A percentile compares a stretch with the other conserved stretches of the same genome.
These are phyloP conservation scores for Cladorrhinum sp. DNA, from an alignment of 2,329 filamentous ascomycete genomes.

Conservation along the genomic window DNA sequence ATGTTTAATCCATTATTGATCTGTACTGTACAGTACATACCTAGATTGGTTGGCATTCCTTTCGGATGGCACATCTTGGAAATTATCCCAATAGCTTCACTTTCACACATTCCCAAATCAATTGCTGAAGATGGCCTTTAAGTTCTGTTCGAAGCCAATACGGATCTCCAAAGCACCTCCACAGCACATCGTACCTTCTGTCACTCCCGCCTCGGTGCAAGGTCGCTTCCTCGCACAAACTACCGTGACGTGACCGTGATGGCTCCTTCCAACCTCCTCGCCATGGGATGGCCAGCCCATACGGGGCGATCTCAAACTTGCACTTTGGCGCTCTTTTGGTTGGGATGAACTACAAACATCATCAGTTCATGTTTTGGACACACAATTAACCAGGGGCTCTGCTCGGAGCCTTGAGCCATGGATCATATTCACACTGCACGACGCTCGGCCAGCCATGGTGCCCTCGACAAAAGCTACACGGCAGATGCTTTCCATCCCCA, in stretches of 20 bases:
- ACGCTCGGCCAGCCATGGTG: constrained; percentile 41
- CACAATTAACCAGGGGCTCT: constrained; percentile 6
- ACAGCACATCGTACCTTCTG: background rate
- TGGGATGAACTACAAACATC: background rate
- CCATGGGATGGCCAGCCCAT: background rate
- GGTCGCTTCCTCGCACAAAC: background rate
- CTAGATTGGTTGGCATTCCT: too few species aligned
- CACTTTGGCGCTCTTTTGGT: background rate
- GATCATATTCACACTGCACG: constrained; percentile 24
- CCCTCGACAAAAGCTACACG: constrained; percentile 35
- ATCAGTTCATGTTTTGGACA: constrained; percentile 11
- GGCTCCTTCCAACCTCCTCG: background rate
- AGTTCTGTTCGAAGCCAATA: too few species aligned
- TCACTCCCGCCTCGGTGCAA: background rate
- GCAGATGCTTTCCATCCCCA: constrained; percentile 27
- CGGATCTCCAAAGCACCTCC: too few species aligned
- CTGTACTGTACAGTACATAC: background rate
- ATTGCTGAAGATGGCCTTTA: background rate
- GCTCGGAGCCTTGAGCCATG: constrained; percentile 17
- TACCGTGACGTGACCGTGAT: background rate
- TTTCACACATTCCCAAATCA: background rate
- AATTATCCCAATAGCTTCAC: background rate
- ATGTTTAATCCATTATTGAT: too few species aligned
- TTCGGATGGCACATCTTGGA: background rate
- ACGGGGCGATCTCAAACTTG: background rate